These are phyloP conservation scores for Cytospora schulzeri DNA, from an alignment of 2,329 filamentous ascomycete genomes.

Conservation along the genomic window DNA sequence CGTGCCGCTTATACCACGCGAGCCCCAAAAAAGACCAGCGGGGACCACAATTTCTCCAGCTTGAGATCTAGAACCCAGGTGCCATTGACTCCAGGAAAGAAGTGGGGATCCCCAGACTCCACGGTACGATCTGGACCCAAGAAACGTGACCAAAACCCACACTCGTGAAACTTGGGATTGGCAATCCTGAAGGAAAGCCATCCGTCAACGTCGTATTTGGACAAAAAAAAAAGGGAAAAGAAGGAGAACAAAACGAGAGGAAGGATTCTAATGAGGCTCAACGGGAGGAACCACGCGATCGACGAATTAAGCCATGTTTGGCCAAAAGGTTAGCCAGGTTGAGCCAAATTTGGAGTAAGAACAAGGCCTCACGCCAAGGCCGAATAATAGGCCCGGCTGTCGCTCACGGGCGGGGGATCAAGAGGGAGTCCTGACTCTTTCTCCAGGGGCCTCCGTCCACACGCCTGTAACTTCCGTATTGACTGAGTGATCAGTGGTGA, in stretches of 20 bases:
- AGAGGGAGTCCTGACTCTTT: neutral
- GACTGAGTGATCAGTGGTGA: too few species aligned
- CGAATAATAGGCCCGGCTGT: too few species aligned
- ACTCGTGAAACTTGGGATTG: neutral
- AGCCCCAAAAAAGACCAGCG: neutral
- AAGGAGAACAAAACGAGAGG: neutral
- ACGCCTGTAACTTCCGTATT: neutral
- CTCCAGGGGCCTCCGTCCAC: neutral
- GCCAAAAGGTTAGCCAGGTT: neutral
- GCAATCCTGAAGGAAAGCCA: neutral
- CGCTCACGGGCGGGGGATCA: neutral
- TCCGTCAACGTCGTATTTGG: neutral
- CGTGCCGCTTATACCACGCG: neutral
- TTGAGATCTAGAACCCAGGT: slow-evolving; percentile 1
- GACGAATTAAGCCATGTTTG: slow-evolving; percentile 3
- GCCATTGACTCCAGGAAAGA: slow-evolving; percentile 24
- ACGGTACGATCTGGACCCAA: slow-evolving; percentile 2
- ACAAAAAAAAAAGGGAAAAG: neutral
- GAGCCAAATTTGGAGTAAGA: neutral
- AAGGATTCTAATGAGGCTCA: slow-evolving; percentile 18
- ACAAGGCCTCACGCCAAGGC: slow-evolving; percentile 21
- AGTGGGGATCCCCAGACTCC: slow-evolving; percentile 25
- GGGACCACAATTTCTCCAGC: slow-evolving; percentile 14
- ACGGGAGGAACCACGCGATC: neutral
- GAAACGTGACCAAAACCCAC: neutral